Evolutionary conservation across 2,329 filamentous ascomycete genomes (phyloP), one percentile per base, ranked within the genome.

Genomic region (Ceratocystis variospora): DNA sequence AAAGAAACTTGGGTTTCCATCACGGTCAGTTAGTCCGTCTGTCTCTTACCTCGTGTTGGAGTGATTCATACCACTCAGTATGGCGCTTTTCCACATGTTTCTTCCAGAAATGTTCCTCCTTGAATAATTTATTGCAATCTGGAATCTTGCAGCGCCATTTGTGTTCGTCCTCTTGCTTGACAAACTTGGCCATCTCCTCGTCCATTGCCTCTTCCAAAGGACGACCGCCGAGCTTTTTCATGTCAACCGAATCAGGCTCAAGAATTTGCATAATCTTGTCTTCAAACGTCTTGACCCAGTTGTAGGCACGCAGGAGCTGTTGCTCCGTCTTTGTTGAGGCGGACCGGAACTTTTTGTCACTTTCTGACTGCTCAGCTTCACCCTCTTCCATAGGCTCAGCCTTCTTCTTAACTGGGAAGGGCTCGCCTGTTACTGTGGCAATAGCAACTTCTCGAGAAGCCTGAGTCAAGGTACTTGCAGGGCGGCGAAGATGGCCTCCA

Each of bases 31-130:
- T 2, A 7, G 22, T 67, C 62, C 2, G 22, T 50, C 12, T 25
- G 22, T 50, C 12, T 79, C 86, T 79, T 80, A 96, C 92, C 78
- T 96, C 93, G 73, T 87, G 86, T 74, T 87, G 88, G 70, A 96
- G 78, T 64, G 79, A 83, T 44, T 92, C 87, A 57, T 89, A 82
- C 89, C 92, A 99, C 65, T 97, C 93, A 0, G 83, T 75, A 74
- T 99, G 94, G 67, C 95, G 86, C 78, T 99, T 99, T 77, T 97
- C 93, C 17, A 97, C 87, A 72, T 99, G 94, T 79, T 99, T 99
- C 72, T 86, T 87, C 93, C 95, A 99, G 75, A 99, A 99, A 71
- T 93, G 86, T 55, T 96, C 88, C 67, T 94, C 94, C 76, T 97
- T 97, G 81, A 99, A 99, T 6, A 99, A 79, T 76, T 99, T 99